Evolutionary conservation across 805 yeast species (phyloP), one percentile per base, ranked within the genome.

Genomic region (Debaryomyces hansenii): DNA sequence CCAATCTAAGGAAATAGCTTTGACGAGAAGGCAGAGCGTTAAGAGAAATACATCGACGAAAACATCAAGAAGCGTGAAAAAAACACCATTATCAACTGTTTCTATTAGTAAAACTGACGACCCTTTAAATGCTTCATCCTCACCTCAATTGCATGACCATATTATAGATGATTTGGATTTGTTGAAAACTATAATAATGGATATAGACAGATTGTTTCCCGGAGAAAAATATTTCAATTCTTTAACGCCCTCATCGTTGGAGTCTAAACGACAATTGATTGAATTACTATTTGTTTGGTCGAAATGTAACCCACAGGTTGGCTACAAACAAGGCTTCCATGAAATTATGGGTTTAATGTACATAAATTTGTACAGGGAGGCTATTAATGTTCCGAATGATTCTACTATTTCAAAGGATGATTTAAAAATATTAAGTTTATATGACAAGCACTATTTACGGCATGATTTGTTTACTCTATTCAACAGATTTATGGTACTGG

Each of bases 291-390:
- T 63, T 56, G 60, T 73, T 3, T 78, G 82, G 80, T 66, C 79
- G 47, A 77, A 75, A 58, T 69, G 77, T 51, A 70, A 74, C 45
- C 72, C 77, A 1, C 66, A 57, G 6, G 61, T 78, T 27, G 76
- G 79, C n/a, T 76, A 76, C 50, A 74, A 72, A 50, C 84, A 80
- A 56, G 84, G 84, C 0, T 57, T 78, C 41, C 84, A 80, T 60
- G 84, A 80, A 55, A 61, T 79, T 4, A 60, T 74, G 43, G 84
- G 83, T 1, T 55, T 79, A 44, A 64, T 80, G 6, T 78, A 67
- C 54, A 62, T 74, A 15, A 68, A 67, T 43, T 51, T 78, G 14
- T 53, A 61, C 47, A 52, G 55, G 6, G 82, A 77, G 49, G 57
- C 74, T 3, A 55, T 64, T 31, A 46, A 43, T 20, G 59, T 63